phyloP scores from a whole-genome alignment of 352 stramenopile genomes.

The Peronosclerospora sorghi region DNA sequence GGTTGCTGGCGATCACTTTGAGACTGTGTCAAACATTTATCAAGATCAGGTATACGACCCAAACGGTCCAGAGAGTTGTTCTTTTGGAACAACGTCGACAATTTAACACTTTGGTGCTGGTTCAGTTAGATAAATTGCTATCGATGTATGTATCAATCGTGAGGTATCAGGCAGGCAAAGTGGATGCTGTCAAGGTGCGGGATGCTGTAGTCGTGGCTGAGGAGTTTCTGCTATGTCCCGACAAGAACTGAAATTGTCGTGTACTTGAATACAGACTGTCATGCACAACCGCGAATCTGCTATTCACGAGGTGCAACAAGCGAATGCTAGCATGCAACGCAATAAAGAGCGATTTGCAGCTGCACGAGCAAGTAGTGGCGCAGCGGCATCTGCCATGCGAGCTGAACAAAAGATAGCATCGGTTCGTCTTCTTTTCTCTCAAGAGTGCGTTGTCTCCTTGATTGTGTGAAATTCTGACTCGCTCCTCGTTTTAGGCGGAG shows the following conservation, averaged over 20 bases:
- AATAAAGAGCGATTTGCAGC: slow-evolving; percentile 85
- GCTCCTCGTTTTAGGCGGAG: slow-evolving; percentile 34
- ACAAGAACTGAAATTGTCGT: neutral
- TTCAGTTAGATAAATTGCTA: slow-evolving; percentile 67
- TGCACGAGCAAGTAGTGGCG: slow-evolving; percentile 70
- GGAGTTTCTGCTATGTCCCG: neutral
- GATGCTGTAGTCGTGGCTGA: neutral
- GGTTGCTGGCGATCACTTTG: slow-evolving; percentile 69
- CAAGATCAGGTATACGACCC: slow-evolving; percentile 56
- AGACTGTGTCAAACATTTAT: slow-evolving; percentile 78
- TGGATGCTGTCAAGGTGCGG: slow-evolving; percentile 76
- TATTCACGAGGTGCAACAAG: slow-evolving; percentile 79
- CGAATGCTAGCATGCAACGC: slow-evolving; percentile 82
- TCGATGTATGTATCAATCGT: slow-evolving; percentile 83
- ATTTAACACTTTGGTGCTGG: slow-evolving; percentile 1
- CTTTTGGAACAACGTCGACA: neutral
- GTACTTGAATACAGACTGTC: slow-evolving; percentile 36
- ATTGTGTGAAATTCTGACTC: neutral
- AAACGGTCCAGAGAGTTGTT: neutral
- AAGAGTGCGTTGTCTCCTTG: neutral
- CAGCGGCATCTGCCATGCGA: slow-evolving; percentile 75
- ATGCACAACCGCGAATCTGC: slow-evolving; percentile 81
- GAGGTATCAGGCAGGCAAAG: slow-evolving; percentile 75
- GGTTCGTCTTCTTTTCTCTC: slow-evolving; percentile 23
- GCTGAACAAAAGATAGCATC: slow-evolving; percentile 84